A percentile compares a stretch with the other conserved stretches of the same genome.
Conservation (phyloP, 106 monocot genomes). For the Allium cepa region DNA sequence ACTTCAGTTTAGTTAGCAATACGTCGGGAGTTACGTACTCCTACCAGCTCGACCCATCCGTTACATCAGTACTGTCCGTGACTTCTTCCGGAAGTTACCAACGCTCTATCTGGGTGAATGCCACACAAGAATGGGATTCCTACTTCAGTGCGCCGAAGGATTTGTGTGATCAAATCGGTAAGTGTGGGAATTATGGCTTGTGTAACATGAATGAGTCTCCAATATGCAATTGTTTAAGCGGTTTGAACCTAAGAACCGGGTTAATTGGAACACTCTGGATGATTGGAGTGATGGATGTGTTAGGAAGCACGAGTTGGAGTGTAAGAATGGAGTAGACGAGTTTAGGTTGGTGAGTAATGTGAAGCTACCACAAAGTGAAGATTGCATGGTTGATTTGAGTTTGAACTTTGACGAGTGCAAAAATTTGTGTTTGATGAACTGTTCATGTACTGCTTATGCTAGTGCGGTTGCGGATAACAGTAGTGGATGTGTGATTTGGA, state of each 20-base stretch:
- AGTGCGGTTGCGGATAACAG: background rate
- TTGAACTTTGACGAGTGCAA: background rate
- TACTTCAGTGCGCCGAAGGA: background rate
- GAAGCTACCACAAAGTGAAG: background rate
- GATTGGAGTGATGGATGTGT: background rate
- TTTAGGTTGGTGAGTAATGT: background rate
- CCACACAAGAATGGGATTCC: background rate
- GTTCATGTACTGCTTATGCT: slow-evolving; percentile 26
- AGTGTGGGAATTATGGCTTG: slow-evolving; percentile 4
- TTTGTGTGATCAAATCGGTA: background rate
- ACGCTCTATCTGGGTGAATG: background rate
- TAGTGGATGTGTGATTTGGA: slow-evolving; percentile 13
- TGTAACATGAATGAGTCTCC: slow-evolving; percentile 2
- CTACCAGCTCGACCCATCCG: background rate
- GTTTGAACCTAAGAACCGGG: slow-evolving; percentile 4
- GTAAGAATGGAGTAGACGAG: background rate
- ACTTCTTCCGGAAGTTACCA: background rate
- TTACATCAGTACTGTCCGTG: background rate
- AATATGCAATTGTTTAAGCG: slow-evolving; percentile 1
- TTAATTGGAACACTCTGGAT: slow-evolving; percentile 4
- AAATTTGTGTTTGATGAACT: slow-evolving; percentile 4
- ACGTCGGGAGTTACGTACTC: background rate
- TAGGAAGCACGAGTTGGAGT: background rate
- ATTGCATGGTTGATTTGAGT: background rate
- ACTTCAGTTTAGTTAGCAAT: background rate